phyloP scores from a whole-genome alignment of 768 basidiomycete genomes.

The Trametes cinnabarina region DNA sequence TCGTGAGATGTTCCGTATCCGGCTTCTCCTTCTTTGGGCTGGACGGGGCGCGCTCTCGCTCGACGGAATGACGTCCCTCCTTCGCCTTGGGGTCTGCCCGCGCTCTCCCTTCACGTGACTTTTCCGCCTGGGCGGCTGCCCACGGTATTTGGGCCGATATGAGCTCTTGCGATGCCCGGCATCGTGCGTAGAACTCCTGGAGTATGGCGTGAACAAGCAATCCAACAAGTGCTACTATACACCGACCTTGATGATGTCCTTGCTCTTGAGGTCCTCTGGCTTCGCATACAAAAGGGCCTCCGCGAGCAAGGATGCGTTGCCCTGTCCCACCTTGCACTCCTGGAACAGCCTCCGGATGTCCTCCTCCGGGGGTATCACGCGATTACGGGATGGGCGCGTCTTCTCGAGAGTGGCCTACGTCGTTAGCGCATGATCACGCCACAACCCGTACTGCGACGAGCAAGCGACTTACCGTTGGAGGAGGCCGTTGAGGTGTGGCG shows the following conservation, averaged over 20 bases:
- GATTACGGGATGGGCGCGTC: slow-evolving; percentile 32
- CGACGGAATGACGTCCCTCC: slow-evolving; percentile 13
- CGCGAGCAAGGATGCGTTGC: slow-evolving; percentile 73
- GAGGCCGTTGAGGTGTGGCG: slow-evolving; percentile 11
- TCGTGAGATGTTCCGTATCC: slow-evolving; percentile 47
- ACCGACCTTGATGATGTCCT: slow-evolving; percentile 66
- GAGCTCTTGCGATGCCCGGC: slow-evolving; percentile 78
- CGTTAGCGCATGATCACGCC: not conserved
- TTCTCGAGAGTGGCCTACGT: slow-evolving; percentile 14
- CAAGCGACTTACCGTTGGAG: slow-evolving; percentile 9
- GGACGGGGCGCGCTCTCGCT: slow-evolving; percentile 10
- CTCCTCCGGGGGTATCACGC: slow-evolving; percentile 72
- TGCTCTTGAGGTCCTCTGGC: slow-evolving; percentile 63
- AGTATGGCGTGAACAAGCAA: not conserved
- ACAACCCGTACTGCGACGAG: not conserved
- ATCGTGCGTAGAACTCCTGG: slow-evolving; percentile 83
- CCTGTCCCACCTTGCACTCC: slow-evolving; percentile 80
- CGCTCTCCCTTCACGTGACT: slow-evolving; percentile 44
- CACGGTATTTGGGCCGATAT: slow-evolving; percentile 87
- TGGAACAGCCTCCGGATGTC: slow-evolving; percentile 81
- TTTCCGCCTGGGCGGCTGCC: slow-evolving; percentile 81
- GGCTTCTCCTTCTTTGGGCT: slow-evolving; percentile 17
- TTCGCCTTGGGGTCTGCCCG: not conserved
- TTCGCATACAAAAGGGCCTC: slow-evolving; percentile 68
- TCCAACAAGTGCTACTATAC: not conserved